Percentiles rank a stretch among this genome's conserved stretches.
These are phyloP conservation scores for Paramyrothecium roridum DNA, from an alignment of 2,329 filamentous ascomycete genomes.

Conservation along the genomic window DNA sequence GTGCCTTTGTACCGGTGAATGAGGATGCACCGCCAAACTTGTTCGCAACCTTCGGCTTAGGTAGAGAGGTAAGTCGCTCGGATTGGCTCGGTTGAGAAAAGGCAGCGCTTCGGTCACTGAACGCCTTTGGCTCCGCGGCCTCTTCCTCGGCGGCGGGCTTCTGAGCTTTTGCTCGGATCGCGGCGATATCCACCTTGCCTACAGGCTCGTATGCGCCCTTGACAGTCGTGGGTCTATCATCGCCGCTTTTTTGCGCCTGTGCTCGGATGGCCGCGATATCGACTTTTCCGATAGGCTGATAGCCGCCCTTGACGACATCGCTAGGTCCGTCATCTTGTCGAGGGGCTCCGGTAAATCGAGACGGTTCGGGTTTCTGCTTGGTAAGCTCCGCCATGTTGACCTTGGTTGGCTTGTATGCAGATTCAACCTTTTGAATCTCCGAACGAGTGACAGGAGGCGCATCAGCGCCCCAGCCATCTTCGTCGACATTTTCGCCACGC, in stretches of 20 bases:
- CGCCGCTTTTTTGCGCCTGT: slow-evolving; percentile 64
- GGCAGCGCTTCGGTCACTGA: slow-evolving; percentile 73
- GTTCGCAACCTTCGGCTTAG: slow-evolving; percentile 93
- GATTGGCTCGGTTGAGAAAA: slow-evolving; percentile 62
- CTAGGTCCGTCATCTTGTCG: slow-evolving; percentile 38
- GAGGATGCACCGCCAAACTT: slow-evolving; percentile 71
- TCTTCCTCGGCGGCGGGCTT: slow-evolving; percentile 48
- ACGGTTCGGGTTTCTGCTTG: slow-evolving; percentile 66
- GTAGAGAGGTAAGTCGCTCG: slow-evolving; percentile 80
- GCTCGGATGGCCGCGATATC: slow-evolving; percentile 88
- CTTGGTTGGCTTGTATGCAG: slow-evolving; percentile 93
- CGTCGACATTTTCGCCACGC: slow-evolving; percentile 61
- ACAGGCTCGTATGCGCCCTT: slow-evolving; percentile 94
- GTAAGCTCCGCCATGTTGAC: slow-evolving; percentile 88
- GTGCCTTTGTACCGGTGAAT: slow-evolving; percentile 88
- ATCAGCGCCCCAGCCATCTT: slow-evolving; percentile 92
- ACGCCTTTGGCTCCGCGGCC: slow-evolving; percentile 48
- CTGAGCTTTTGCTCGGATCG: slow-evolving; percentile 82
- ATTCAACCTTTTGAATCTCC: slow-evolving; percentile 85
- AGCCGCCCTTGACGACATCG: slow-evolving; percentile 79
- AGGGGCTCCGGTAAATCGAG: slow-evolving; percentile 51
- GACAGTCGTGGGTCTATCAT: slow-evolving; percentile 79
- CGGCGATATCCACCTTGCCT: slow-evolving; percentile 95
- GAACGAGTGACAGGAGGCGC: slow-evolving; percentile 86
- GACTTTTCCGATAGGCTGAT: slow-evolving; percentile 95